Percentiles rank a stretch among this genome's conserved stretches.
phyloP scores from a whole-genome alignment of 2,329 filamentous ascomycete species.

The Sclerotinia nivalis region DNA sequence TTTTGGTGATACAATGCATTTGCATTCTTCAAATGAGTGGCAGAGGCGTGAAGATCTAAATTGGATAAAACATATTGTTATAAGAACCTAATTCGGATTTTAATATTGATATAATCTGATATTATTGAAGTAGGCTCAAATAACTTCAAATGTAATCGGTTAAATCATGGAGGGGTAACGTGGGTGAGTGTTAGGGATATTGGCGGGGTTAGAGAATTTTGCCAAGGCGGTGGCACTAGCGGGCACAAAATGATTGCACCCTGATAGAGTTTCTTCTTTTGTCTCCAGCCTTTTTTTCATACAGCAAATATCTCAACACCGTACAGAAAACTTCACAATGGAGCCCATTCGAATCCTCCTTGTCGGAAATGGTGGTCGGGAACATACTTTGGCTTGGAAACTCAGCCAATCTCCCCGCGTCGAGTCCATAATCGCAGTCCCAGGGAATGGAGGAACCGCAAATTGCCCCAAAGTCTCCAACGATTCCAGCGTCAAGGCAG shows the following conservation, averaged over 20 bases:
- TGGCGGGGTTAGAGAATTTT: constrained; percentile 16
- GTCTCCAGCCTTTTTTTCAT: not conserved
- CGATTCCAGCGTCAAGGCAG: constrained; percentile 61
- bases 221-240: constrained; percentile 18
- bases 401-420: constrained; percentile 79
- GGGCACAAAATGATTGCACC: constrained; percentile 17
- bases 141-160: not conserved
- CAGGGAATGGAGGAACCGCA: constrained; percentile 87
- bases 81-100: not conserved
- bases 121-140: not conserved
- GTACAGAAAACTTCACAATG: constrained; percentile 25
- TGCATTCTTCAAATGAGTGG: not conserved
- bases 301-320: not conserved
- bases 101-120: not conserved
- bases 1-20: not conserved
- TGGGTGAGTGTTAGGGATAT: not conserved
- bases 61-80: too few relatives aligned
- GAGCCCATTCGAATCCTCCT: constrained; percentile 65
- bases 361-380: constrained; percentile 89
- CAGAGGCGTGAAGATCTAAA: not conserved
- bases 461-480: constrained; percentile 72
- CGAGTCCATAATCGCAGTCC: constrained; percentile 69
- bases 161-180: constrained; percentile 13
- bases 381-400: constrained; percentile 95
- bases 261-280: constrained; percentile 13